Base-by-base conservation (phyloP, 2,329 filamentous ascomycete species). In the Orbilia javanica region DNA sequence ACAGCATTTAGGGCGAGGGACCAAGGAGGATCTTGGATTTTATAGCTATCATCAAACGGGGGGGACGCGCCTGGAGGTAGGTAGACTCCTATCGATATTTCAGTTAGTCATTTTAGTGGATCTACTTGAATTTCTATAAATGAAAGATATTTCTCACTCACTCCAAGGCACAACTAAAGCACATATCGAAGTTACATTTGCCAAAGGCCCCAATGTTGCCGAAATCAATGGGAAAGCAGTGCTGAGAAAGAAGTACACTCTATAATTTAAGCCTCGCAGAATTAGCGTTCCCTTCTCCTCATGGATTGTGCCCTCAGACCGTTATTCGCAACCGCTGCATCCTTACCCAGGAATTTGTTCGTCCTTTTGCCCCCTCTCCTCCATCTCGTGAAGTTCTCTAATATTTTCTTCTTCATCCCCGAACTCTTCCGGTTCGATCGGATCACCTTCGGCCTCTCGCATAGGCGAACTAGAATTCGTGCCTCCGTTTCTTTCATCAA, bases 181-280 rank as follows among this genome's bases (percentile, higher is more conserved):
- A 79, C 92, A 93, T 74, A 97, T 93, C 72, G 92, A 95, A 84
- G 96, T 92, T 31, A 96, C 90, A 73, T 94, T 97, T 1, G 94
- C 94, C 8, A 97, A 88, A 0, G 94, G 94, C 0, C 93, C 93
- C 1, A 96, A 88, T 0, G 94, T 93, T 36, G 93, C 94, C 1
- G 94, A 93, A 10, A 96, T 88, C 82, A 97, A 89, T 34, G 92
- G 92, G 79, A 94, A 87, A 2, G 85, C 86, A 0, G 86, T 88
- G 1, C 75, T 73, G n/a, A 78, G 60, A 15, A 78, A 31, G 27
- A 71, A 78, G 20, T 48, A 63, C 52, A 69, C 34, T 25, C 75
- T 73, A 25, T 11, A 10, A 42, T 27, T 27, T 15, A 15, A n/a
- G 25, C 15, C 3, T 15, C n/a, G 7, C 1, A 34, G 3, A n/a